phyloP scores from a whole-genome alignment of 2,329 filamentous ascomycete genomes.

The Byssothecium circinans region DNA sequence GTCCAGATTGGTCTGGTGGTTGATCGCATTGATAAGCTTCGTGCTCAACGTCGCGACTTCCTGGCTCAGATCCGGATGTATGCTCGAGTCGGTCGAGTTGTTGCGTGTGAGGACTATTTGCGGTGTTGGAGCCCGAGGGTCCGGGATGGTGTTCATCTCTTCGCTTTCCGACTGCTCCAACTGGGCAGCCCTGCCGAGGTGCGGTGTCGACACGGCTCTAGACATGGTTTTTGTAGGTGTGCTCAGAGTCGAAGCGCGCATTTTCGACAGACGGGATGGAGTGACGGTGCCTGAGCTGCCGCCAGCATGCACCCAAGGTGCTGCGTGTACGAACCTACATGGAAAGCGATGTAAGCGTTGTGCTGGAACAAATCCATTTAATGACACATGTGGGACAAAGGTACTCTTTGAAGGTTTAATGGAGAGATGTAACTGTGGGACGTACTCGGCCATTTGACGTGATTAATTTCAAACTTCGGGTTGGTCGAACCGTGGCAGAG shows the following conservation, averaged over 20 bases:
- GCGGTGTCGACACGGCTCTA: slow-evolving; percentile 42
- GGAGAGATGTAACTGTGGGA: slow-evolving; percentile 2
- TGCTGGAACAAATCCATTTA: slow-evolving; percentile 1
- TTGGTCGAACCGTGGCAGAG: not conserved
- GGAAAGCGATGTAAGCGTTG: slow-evolving; percentile 15
- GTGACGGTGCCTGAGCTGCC: slow-evolving; percentile 36
- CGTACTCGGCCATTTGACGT: slow-evolving; percentile 32
- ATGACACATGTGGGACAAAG: not conserved
- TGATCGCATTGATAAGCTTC: slow-evolving; percentile 96
- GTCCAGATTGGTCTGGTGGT: slow-evolving; percentile 89
- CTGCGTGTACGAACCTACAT: slow-evolving; percentile 37
- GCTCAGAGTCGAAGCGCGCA: slow-evolving; percentile 40
- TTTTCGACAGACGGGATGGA: slow-evolving; percentile 33
- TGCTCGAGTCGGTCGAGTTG: slow-evolving; percentile 52
- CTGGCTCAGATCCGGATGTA: slow-evolving; percentile 63
- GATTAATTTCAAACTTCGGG: not conserved
- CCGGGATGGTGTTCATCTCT: slow-evolving; percentile 69
- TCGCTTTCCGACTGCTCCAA: slow-evolving; percentile 39
- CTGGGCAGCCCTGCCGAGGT: slow-evolving; percentile 33
- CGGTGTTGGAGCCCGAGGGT: slow-evolving; percentile 54
- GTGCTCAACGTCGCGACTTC: slow-evolving; percentile 91
- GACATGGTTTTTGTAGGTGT: slow-evolving; percentile 41
- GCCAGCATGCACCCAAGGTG: slow-evolving; percentile 37
- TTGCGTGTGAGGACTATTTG: slow-evolving; percentile 34
- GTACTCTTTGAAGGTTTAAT: not conserved